Conservation (phyloP, 2,329 filamentous ascomycete species). For the Exophiala viscosa region DNA sequence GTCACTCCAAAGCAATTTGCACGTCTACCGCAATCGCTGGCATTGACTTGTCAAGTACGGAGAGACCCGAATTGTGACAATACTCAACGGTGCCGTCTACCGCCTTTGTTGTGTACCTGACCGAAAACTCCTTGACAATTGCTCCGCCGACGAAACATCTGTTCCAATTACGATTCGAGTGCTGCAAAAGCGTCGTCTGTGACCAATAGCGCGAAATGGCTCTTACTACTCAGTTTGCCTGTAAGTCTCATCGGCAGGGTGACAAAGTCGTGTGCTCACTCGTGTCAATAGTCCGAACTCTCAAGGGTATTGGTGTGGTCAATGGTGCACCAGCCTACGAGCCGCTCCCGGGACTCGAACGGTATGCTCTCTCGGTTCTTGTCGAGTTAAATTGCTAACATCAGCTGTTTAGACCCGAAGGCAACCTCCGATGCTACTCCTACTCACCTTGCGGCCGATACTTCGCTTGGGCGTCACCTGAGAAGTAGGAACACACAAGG, state of each 20-base stretch:
- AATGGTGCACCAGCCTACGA: constrained; percentile 88
- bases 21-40: constrained; percentile 39
- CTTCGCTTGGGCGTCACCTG: constrained; percentile 89
- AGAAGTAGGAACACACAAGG: constrained; percentile 49
- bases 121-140: constrained; percentile 5
- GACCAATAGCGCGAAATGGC: constrained; percentile 59
- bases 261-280: constrained; percentile 12
- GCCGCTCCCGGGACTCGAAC: constrained; percentile 71
- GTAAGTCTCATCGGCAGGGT: constrained; percentile 40
- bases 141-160: background rate
- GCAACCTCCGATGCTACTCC: constrained; percentile 87
- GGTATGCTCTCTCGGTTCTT: constrained; percentile 37
- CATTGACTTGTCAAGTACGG: constrained; percentile 52
- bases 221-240: constrained; percentile 89
- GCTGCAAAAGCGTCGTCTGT: background rate
- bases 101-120: constrained; percentile 28
- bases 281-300: constrained; percentile 66
- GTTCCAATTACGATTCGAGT: background rate
- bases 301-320: constrained; percentile 91
- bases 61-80: constrained; percentile 35
- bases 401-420: constrained; percentile 65
- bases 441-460: constrained; percentile 96
- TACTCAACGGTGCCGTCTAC: constrained; percentile 10
- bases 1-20: constrained; percentile 30
- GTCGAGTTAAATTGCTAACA: constrained; percentile 6